These are phyloP conservation scores for Hemileccinum impolitum DNA, from an alignment of 768 basidiomycete species.

Conservation along the genomic window DNA sequence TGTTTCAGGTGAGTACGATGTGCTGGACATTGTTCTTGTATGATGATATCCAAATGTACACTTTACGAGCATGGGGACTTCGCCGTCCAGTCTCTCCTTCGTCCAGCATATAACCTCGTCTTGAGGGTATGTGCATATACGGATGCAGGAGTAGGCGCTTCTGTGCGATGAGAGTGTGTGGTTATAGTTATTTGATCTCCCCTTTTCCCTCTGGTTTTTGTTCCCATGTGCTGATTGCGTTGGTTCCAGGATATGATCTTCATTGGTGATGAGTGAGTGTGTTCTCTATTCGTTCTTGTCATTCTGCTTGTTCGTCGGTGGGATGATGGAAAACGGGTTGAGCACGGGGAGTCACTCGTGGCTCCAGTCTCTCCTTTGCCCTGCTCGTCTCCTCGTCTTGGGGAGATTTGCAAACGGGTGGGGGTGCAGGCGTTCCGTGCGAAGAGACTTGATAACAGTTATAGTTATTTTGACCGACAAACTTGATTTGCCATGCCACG, in stretches of 20 bases:
- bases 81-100: slow-evolving; percentile 33
- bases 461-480: slow-evolving; percentile 33
- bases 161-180: slow-evolving; percentile 31
- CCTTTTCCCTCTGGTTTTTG: not conserved
- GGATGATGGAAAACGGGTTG: slow-evolving; percentile 27
- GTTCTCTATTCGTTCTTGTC: not conserved
- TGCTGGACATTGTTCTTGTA: not conserved
- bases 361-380: slow-evolving; percentile 24
- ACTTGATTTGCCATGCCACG: not conserved
- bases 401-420: slow-evolving; percentile 22
- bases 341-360: slow-evolving; percentile 21
- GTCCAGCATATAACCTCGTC: slow-evolving; percentile 34
- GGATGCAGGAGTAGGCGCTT: slow-evolving; percentile 34
- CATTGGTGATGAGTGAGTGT: slow-evolving; percentile 6
- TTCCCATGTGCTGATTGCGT: slow-evolving; percentile 5
- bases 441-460: slow-evolving; percentile 21
- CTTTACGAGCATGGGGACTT: slow-evolving; percentile 32
- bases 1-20: slow-evolving; percentile 14
- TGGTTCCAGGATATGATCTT: not conserved
- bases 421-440: slow-evolving; percentile 23
- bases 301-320: slow-evolving; percentile 12
- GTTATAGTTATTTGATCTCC: slow-evolving; percentile 37
- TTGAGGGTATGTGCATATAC: slow-evolving; percentile 34
- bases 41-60: slow-evolving; percentile 32
- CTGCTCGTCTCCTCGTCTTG: slow-evolving; percentile 27